These are phyloP conservation scores for Cordyceps cicadae DNA, from an alignment of 2,329 filamentous ascomycete species.

Conservation along the genomic window DNA sequence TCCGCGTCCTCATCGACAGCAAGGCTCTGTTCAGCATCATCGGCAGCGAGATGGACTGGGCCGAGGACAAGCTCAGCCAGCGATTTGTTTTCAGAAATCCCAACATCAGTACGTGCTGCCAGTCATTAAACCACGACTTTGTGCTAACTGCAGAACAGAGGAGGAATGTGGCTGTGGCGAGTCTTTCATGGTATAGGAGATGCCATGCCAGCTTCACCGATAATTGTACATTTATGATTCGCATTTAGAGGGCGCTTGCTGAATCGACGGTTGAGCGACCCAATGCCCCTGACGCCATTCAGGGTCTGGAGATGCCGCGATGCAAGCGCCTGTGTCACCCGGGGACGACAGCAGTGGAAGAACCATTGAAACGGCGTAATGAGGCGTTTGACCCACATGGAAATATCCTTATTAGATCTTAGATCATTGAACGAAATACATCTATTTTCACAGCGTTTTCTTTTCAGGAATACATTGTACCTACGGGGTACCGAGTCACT, in stretches of 20 bases:
- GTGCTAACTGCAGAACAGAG: slow-evolving; percentile 49
- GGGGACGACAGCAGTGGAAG: slow-evolving; percentile 4
- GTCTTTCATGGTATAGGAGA: slow-evolving; percentile 72
- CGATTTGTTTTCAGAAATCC: slow-evolving; percentile 94
- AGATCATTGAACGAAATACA: background rate
- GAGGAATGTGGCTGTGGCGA: slow-evolving; percentile 94
- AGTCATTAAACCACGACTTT: background rate
- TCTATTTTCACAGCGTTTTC: background rate
- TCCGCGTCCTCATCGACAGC: slow-evolving; percentile 92
- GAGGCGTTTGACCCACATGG: background rate
- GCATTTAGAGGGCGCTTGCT: background rate
- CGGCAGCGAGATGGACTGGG: slow-evolving; percentile 98
- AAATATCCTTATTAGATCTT: background rate
- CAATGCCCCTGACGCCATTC: background rate
- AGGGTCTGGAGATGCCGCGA: background rate
- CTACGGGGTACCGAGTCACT: background rate
- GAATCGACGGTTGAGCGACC: background rate
- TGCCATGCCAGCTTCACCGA: background rate
- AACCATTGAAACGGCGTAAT: slow-evolving; percentile 7
- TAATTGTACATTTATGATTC: slow-evolving; percentile 2
- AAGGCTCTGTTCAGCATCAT: slow-evolving; percentile 98
- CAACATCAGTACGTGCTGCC: slow-evolving; percentile 77
- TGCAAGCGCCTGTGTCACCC: background rate
- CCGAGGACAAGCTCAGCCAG: slow-evolving; percentile 88
- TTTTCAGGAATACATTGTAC: background rate